Conservation (phyloP, 306 rosid genomes). For the Citrullus colocynthis region DNA sequence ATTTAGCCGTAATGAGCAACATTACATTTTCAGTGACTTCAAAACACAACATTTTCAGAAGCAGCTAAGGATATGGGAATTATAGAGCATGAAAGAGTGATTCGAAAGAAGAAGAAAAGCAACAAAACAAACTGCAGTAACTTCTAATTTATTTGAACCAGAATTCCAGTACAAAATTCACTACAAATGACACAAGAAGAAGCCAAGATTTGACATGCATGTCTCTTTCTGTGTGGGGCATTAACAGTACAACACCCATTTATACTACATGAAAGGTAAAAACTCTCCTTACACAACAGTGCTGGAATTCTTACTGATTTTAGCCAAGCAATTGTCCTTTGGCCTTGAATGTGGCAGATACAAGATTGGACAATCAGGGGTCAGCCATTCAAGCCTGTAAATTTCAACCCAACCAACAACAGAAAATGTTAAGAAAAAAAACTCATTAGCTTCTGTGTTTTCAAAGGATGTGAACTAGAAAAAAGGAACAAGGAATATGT, state of each 20-base stretch:
- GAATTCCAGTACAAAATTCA: neutral
- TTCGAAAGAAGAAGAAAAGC: neutral
- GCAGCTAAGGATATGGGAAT: too few relatives aligned
- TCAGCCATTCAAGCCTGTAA: slow-evolving; percentile 32
- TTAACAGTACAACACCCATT: neutral
- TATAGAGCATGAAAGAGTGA: neutral
- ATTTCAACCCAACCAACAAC: neutral
- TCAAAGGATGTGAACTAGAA: neutral
- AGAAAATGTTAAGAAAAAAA: neutral
- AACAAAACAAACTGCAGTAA: neutral
- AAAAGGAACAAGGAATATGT: neutral
- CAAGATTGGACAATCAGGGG: slow-evolving; percentile 11
- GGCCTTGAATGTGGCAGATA: slow-evolving; percentile 29
- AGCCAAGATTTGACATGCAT: neutral
- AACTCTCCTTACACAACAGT: neutral
- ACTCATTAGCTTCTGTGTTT: neutral
- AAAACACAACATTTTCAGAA: neutral
- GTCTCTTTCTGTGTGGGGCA: neutral
- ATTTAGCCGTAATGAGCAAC: too few relatives aligned
- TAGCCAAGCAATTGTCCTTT: slow-evolving; percentile 33
- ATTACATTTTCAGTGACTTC: too few relatives aligned
- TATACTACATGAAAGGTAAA: neutral
- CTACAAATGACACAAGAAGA: neutral
- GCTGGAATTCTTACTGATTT: slow-evolving; percentile 12
- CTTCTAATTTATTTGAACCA: neutral